phyloP scores from a whole-genome alignment of 192 early-diverging fungal species.

The Lobosporangium transversale region DNA sequence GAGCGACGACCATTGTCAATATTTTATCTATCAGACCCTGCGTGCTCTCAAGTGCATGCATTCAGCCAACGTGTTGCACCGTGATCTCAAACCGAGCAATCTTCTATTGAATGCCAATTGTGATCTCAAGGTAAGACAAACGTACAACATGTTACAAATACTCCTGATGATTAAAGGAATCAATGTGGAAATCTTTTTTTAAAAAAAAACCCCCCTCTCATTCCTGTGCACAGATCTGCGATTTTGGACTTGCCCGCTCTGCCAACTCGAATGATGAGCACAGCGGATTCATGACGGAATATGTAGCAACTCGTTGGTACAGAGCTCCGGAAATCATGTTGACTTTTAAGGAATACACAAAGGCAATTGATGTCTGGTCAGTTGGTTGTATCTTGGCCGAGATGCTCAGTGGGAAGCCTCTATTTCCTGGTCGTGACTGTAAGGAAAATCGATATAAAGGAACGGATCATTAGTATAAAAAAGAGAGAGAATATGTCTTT shows the following conservation, averaged over 20 bases:
- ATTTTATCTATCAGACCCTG: constrained; percentile 98
- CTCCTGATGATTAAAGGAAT: not conserved
- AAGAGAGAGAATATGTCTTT: too few species aligned
- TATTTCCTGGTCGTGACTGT: constrained; percentile 87
- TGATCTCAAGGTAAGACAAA: constrained; percentile 73
- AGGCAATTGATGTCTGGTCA: constrained; percentile 96
- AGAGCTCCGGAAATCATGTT: constrained; percentile 97
- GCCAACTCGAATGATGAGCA: constrained; percentile 84
- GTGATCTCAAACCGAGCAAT: constrained; percentile 97
- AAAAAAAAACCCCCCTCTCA: too few species aligned
- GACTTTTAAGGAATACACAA: constrained; percentile 97
- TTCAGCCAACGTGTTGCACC: constrained; percentile 96
- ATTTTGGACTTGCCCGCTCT: constrained; percentile 97
- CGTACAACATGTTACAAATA: too few species aligned
- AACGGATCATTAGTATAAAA: too few species aligned
- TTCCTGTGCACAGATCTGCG: constrained; percentile 99
- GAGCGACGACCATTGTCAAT: constrained; percentile 97
- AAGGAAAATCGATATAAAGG: constrained; percentile 5
- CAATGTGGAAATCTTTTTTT: not conserved
- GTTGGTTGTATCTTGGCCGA: constrained; percentile 91
- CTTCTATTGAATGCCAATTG: constrained; percentile 92
- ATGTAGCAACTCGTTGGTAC: constrained; percentile 96
- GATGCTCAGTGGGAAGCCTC: constrained; percentile 81
- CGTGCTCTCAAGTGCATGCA: constrained; percentile 99
- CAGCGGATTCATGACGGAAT: constrained; percentile 95